These are phyloP conservation scores for Trametes polyzona DNA, from an alignment of 1,284 basidiomycete genomes.

Conservation along the genomic window DNA sequence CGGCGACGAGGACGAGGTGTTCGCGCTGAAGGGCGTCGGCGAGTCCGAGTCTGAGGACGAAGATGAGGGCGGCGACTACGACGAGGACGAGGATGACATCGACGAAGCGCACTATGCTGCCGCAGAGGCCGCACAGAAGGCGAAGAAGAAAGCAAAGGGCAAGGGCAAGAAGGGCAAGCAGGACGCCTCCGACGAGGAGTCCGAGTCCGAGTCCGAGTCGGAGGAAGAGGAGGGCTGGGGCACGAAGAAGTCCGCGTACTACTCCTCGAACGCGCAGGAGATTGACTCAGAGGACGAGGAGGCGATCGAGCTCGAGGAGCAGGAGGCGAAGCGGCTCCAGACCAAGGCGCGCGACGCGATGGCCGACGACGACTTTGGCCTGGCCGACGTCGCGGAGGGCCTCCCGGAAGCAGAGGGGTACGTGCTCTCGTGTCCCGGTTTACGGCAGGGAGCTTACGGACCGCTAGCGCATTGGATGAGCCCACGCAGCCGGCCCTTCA, in stretches of 20 bases:
- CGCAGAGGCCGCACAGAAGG: slow-evolving; percentile 33
- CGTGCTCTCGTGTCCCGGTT: slow-evolving; percentile 28
- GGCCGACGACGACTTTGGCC: slow-evolving; percentile 84
- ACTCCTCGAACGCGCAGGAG: slow-evolving; percentile 81
- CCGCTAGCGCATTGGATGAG: slow-evolving; percentile 41
- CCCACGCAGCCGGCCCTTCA: slow-evolving; percentile 33
- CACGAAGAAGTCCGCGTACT: slow-evolving; percentile 75
- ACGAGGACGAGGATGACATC: slow-evolving; percentile 46
- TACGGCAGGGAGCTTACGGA: not conserved
- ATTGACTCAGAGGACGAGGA: slow-evolving; percentile 87
- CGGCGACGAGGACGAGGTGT: slow-evolving; percentile 74
- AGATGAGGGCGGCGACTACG: slow-evolving; percentile 42
- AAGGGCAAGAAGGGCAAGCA: slow-evolving; percentile 41
- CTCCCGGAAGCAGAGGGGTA: slow-evolving; percentile 47
- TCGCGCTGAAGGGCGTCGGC: slow-evolving; percentile 59
- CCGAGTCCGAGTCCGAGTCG: slow-evolving; percentile 35
- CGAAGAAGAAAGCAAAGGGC: slow-evolving; percentile 42
- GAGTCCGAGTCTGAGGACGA: slow-evolving; percentile 51
- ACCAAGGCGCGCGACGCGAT: slow-evolving; percentile 74
- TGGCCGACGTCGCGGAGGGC: slow-evolving; percentile 64
- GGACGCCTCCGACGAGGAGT: slow-evolving; percentile 36
- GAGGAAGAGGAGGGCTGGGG: slow-evolving; percentile 83
- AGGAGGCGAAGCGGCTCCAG: slow-evolving; percentile 86
- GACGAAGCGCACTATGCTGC: slow-evolving; percentile 34
- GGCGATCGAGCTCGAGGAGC: slow-evolving; percentile 84